Conservation (phyloP, 306 rosid species). For the Cicer chorassanicum region DNA sequence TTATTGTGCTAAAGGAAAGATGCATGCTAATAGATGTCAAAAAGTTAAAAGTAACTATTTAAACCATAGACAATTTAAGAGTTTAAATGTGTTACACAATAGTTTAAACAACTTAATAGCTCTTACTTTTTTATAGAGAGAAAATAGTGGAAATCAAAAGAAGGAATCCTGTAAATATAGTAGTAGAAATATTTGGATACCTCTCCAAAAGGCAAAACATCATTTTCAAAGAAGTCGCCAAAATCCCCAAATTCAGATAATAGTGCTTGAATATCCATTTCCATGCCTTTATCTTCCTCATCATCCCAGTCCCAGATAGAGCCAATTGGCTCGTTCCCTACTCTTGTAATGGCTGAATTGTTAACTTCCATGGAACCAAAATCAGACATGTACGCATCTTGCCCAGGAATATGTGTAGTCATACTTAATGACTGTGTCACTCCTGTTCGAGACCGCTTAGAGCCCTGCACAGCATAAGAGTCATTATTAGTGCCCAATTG, state of each 20-base stretch:
- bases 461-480: constrained; percentile 60
- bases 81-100: constrained; percentile 6
- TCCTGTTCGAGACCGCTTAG: constrained; percentile 82
- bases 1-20: constrained; percentile 31
- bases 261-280: constrained; percentile 84
- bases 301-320: constrained; percentile 97
- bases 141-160: constrained; percentile 35
- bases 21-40: constrained; percentile 15
- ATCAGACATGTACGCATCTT: constrained; percentile 78
- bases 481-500: constrained; percentile 29
- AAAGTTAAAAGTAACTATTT: constrained; percentile 37
- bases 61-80: constrained; percentile 24
- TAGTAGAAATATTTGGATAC: constrained; percentile 52
- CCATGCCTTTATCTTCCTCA: constrained; percentile 73
- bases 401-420: constrained; percentile 64
- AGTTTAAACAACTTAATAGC: constrained; percentile 26
- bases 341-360: constrained; percentile 72
- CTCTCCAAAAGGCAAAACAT: constrained; percentile 93
- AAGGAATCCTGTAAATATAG: constrained; percentile 16
- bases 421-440: constrained; percentile 64
- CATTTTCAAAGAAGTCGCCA: constrained; percentile 91
- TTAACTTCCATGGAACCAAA: constrained; percentile 75
- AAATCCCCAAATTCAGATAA: constrained; percentile 92
- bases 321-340: constrained; percentile 71
- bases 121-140: constrained; percentile 22